Evolutionary conservation across 805 yeast species (phyloP), one percentile per base, ranked within the genome.

Genomic region (Soucietia sequanensis): DNA sequence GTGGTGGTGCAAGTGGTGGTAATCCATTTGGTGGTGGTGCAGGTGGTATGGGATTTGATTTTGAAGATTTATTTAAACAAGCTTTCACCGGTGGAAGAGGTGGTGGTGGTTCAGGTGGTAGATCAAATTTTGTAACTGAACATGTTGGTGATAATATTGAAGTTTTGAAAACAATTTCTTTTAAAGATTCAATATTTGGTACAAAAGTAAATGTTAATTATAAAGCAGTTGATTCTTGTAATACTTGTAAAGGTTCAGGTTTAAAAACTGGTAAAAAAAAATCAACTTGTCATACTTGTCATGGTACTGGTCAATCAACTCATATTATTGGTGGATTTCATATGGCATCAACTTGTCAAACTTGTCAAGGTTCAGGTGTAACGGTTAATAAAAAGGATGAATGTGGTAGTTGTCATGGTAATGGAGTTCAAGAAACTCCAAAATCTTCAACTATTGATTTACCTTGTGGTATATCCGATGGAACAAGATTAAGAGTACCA

Each of bases 241-340:
- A 63, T 9, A 74, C 88, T 0, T 93, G 99, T 68, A 58, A 75
- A 19, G 96, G 98, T 6, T 68, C 84, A 9, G 99, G 99, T 2
- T 61, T 93, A 64, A 87, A 91, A 58, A 52, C 68, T 10, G 91
- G 90, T 18, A 78, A 77, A 41, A 75, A 76, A 60, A 84, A 86
- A 53, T 65, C 79, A 8, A 85, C 95, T 0, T 93, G 99, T 70
- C 65, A 77, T 1, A 65, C 86, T 3, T 93, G 99, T 69, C 87
- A 88, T 37, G 99, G 99, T 38, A 78, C 95, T 0, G 99, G 99
- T 4, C 83, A 90, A 23, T 79, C 83, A 12, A 84, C 89, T 14
- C 97, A 91, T 50, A 71, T 80, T 30, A 74, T 85, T 55, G 96
- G 95, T 4, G 98, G 98, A 0, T 93, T 91, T 75, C 96, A 90